Conservation (phyloP, 306 rosid species). For the Albizia julibrissin region DNA sequence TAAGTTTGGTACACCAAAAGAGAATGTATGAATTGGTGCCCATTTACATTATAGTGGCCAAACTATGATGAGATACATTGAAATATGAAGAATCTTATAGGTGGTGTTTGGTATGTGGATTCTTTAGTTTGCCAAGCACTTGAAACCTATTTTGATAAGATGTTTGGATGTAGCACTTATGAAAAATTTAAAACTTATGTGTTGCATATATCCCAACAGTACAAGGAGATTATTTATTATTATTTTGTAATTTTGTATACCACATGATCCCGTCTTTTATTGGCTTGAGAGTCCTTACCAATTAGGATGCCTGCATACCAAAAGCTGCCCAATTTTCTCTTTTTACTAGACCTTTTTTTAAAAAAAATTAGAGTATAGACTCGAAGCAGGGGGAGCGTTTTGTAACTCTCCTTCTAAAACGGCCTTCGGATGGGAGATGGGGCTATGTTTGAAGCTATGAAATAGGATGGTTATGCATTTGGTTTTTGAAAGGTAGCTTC, state of each 20-base stretch:
- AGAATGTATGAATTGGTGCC: background rate
- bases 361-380: background rate
- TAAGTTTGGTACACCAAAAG: background rate
- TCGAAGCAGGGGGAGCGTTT: background rate
- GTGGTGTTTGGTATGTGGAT: background rate
- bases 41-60: background rate
- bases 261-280: background rate
- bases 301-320: background rate
- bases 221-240: background rate
- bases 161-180: background rate
- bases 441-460: conserved; percentile 19
- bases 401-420: conserved; percentile 5
- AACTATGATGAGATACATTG: background rate
- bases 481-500: conserved; percentile 1
- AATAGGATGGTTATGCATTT: conserved; percentile 12
- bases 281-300: background rate
- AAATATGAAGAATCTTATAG: background rate
- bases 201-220: background rate
- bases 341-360: background rate
- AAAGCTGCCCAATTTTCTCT: conserved; percentile 2
- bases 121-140: background rate
- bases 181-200: background rate
- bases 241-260: background rate
- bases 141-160: background rate
- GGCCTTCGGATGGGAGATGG: background rate